A percentile compares a stretch with the other conserved stretches of the same genome.
phyloP scores from a whole-genome alignment of 2,329 filamentous ascomycete species.

The Pseudogymnoascus sp. region DNA sequence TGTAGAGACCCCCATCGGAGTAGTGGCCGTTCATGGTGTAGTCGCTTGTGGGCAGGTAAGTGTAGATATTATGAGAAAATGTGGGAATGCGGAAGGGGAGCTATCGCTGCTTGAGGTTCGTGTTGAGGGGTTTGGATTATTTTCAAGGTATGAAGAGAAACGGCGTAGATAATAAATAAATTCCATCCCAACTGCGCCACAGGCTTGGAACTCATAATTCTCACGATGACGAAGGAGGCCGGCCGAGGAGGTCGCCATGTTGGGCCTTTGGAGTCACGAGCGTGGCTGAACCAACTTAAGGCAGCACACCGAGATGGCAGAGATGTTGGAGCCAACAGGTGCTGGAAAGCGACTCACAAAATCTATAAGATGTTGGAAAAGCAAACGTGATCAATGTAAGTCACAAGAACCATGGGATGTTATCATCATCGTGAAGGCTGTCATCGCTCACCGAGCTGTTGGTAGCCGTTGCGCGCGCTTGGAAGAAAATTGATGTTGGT shows the following conservation, averaged over 20 bases:
- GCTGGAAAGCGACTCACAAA: neutral
- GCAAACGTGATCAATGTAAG: neutral
- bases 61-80: neutral
- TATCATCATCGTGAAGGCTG: neutral
- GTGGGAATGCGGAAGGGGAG: neutral
- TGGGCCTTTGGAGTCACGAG: neutral
- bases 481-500: neutral
- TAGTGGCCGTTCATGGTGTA: neutral
- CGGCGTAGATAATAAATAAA: neutral
- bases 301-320: neutral
- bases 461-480: neutral
- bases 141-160: neutral
- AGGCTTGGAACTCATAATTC: neutral
- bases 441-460: neutral
- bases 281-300: slow-evolving; percentile 1
- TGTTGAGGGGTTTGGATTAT: neutral
- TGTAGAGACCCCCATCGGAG: neutral
- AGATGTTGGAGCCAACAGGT: neutral
- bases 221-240: neutral
- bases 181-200: neutral
- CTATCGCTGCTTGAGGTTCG: neutral
- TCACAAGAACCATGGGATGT: neutral
- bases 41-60: neutral
- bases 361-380: neutral
- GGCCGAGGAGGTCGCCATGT: neutral